A percentile compares a stretch with the other conserved stretches of the same genome.
phyloP scores from a whole-genome alignment of 2,329 filamentous ascomycete species.

The Alternaria sp. region DNA sequence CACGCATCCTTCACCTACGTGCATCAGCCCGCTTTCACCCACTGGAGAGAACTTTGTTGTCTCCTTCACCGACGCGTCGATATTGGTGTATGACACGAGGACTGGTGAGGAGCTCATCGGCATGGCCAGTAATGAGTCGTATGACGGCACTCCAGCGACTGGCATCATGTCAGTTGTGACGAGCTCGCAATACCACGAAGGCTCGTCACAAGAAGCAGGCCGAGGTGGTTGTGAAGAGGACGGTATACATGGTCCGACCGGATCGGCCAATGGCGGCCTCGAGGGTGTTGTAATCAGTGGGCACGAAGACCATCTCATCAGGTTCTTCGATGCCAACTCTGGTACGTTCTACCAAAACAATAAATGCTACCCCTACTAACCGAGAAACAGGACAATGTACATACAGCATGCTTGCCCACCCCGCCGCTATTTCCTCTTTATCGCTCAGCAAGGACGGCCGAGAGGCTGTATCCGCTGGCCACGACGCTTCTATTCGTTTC shows the following conservation, averaged over 20 bases:
- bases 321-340: constrained; percentile 98
- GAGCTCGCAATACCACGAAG: constrained; percentile 81
- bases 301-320: constrained; percentile 93
- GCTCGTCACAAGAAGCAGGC: constrained; percentile 65
- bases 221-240: constrained; percentile 76
- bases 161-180: constrained; percentile 91
- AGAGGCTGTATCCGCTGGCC: constrained; percentile 93
- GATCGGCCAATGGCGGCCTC: constrained; percentile 76
- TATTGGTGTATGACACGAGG: constrained; percentile 90
- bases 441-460: constrained; percentile 91
- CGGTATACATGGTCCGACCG: constrained; percentile 80
- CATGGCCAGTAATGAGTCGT: constrained; percentile 95
- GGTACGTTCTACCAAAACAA: constrained; percentile 69
- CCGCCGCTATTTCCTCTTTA: constrained; percentile 88
- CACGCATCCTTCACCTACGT: constrained; percentile 80
- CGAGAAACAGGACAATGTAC: constrained; percentile 85
- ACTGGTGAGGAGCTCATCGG: constrained; percentile 89
- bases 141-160: constrained; percentile 82
- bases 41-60: constrained; percentile 91
- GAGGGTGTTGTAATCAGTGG: constrained; percentile 96
- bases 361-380: constrained; percentile 17
- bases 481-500: constrained; percentile 94
- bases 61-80: constrained; percentile 87
- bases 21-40: constrained; percentile 85
- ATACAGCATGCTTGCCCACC: constrained; percentile 97